Base-by-base conservation (phyloP, 192 early-diverging fungal species). In the Coemansia sp. region DNA sequence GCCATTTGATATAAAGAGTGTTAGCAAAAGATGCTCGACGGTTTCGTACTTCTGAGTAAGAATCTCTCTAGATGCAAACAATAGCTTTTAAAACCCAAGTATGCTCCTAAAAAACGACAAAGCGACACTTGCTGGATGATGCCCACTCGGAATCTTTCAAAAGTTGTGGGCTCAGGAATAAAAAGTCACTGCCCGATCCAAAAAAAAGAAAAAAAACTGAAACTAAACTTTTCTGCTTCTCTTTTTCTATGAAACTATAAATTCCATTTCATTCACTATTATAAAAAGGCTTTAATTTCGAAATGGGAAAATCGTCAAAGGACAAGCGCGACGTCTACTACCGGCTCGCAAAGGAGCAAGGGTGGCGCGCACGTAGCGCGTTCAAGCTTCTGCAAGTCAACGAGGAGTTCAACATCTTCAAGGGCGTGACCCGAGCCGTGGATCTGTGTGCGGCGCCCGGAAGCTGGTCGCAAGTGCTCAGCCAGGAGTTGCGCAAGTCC, bases 391-490 rank as follows among this genome's bases (percentile, higher is more conserved):
- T 97, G 42, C 96, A 99, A 65, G 82, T 99, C 52, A 92, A 99
- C 71, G 94, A 99, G 59, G 95, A 97, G 78, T 97, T 94, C 81
- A 81, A 91, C 61, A 84, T 99, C 31, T 91, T 99, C 59, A 74
- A 91, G 76, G 90, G 89, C n/a, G 93, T 97, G 20, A 88, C 84
- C 18, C 75, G 89, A 58, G 91, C 90, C 20, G 97, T 99, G 30
- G 97, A 99, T 85, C 85, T 99, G 48, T 99, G 97, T 69, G 96
- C 97, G 3, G 95, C 96, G 4, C 95, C 95, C 0, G 96, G 97
- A 26, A 93, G 91, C 82, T 99, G 97, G 97, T 93, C 90, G 29
- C 97, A 99, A 76, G 97, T 99, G 8, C 81, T 91, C 21, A 86
- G 84, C 66, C 83, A 83, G 53, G 84, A 85, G 58, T 81, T 93